These are phyloP conservation scores for Borovskyia barvae DNA, from an alignment of 208 protist species.

Conservation along the genomic window DNA sequence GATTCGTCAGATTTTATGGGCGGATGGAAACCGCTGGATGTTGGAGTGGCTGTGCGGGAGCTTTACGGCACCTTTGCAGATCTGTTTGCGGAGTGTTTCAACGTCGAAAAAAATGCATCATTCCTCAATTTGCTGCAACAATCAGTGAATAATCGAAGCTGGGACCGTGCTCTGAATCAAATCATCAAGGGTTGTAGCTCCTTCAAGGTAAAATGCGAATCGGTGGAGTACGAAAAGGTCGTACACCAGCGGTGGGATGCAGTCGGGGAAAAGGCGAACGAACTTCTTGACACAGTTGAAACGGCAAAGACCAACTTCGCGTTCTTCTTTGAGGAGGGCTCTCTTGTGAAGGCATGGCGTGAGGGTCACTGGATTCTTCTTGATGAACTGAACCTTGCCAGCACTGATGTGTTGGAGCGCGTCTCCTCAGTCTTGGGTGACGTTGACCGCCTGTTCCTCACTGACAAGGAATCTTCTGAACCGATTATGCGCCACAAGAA, in stretches of 20 bases:
- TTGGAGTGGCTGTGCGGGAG: slow-evolving; percentile 67
- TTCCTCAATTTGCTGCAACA: slow-evolving; percentile 74
- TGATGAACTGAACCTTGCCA: slow-evolving; percentile 99
- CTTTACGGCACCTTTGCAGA: slow-evolving; percentile 87
- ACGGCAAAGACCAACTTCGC: slow-evolving; percentile 87
- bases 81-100: slow-evolving; percentile 95
- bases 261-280: slow-evolving; percentile 44
- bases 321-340: slow-evolving; percentile 98
- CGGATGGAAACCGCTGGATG: slow-evolving; percentile 98
- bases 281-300: slow-evolving; percentile 57
- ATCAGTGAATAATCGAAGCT: slow-evolving; percentile 63
- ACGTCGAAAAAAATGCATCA: slow-evolving; percentile 67
- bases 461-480: slow-evolving; percentile 63
- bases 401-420: slow-evolving; percentile 96
- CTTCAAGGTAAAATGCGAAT: slow-evolving; percentile 58
- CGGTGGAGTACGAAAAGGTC: slow-evolving; percentile 12
- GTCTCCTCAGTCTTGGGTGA: slow-evolving; percentile 95
- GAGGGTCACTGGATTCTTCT: slow-evolving; percentile 99
- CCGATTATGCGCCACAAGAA: slow-evolving; percentile 92
- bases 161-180: slow-evolving; percentile 51
- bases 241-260: slow-evolving; percentile 49
- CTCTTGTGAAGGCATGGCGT: slow-evolving; percentile 94
- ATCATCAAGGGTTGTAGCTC: slow-evolving; percentile 76
- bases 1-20: slow-evolving; percentile 99
- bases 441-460: slow-evolving; percentile 80